phyloP scores from a whole-genome alignment of 225 moss, liverwort and hornwort species.

The Marchantia paleacea region DNA sequence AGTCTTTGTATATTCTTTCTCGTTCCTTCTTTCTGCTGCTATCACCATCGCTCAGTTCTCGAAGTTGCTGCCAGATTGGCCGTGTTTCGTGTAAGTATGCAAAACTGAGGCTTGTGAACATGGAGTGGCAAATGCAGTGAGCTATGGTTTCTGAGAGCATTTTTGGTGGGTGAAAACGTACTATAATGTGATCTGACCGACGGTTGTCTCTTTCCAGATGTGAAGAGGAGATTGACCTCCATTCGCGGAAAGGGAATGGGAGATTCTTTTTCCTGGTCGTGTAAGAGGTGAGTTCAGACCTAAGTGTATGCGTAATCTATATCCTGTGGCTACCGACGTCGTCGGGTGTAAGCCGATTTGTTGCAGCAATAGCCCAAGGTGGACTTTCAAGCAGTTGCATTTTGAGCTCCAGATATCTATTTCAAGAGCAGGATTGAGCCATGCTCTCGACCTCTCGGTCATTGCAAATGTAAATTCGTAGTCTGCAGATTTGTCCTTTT shows the following conservation, averaged over 20 bases:
- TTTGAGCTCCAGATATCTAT: too few relatives aligned
- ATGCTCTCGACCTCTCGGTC: too few relatives aligned
- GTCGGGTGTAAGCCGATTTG: neutral
- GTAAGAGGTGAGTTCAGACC: constrained; percentile 38
- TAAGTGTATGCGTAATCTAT: too few relatives aligned
- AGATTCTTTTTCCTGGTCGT: constrained; percentile 89
- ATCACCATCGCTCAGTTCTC: neutral
- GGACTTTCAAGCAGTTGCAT: neutral
- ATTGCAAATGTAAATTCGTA: too few relatives aligned
- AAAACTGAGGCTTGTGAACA: neutral
- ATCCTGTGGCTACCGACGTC: neutral
- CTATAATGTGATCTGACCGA: neutral
- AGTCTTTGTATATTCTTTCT: neutral
- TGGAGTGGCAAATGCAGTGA: neutral
- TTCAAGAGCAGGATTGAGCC: too few relatives aligned
- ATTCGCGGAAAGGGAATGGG: constrained; percentile 86
- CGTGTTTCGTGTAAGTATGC: neutral
- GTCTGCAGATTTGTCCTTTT: too few relatives aligned
- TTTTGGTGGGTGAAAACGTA: neutral
- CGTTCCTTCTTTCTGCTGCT: neutral
- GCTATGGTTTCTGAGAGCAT: neutral
- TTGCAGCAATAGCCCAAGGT: neutral
- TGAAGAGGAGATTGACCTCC: constrained; percentile 70
- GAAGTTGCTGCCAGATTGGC: neutral
- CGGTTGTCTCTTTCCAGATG: constrained; percentile 46